Conservation (phyloP, 345 rosid species). For the Gossypium arboreum region DNA sequence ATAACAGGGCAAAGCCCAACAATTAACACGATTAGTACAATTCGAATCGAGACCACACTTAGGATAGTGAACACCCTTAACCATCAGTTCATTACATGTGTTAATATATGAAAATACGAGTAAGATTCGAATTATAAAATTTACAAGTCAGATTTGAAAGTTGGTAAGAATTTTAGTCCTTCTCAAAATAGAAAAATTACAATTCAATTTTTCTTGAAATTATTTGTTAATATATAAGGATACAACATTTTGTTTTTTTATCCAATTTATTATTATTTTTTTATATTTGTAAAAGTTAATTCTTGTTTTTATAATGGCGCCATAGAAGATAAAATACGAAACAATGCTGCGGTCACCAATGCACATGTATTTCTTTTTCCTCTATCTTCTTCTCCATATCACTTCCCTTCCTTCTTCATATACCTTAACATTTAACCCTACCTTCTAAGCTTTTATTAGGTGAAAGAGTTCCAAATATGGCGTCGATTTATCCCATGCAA, state of each 20-base stretch:
- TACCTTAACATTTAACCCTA: background rate
- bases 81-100: too few relatives aligned
- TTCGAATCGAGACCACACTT: too few relatives aligned
- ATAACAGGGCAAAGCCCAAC: too few relatives aligned
- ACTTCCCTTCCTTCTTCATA: background rate
- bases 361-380: conserved; percentile 11
- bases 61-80: fast-evolving
- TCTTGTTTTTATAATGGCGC: background rate
- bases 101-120: too few relatives aligned
- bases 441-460: background rate
- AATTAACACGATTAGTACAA: too few relatives aligned
- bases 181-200: too few relatives aligned
- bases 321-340: conserved; percentile 20
- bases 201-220: too few relatives aligned
- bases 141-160: too few relatives aligned
- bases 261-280: background rate
- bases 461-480: background rate
- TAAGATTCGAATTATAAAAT: too few relatives aligned
- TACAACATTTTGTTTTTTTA: background rate
- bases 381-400: background rate
- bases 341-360: conserved; percentile 27
- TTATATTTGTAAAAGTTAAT: background rate
- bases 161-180: too few relatives aligned
- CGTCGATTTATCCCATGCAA: background rate
- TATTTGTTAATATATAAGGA: background rate